These are phyloP conservation scores for Ceratobasidium sp. DNA, from an alignment of 1,284 basidiomycete species.

Conservation along the genomic window DNA sequence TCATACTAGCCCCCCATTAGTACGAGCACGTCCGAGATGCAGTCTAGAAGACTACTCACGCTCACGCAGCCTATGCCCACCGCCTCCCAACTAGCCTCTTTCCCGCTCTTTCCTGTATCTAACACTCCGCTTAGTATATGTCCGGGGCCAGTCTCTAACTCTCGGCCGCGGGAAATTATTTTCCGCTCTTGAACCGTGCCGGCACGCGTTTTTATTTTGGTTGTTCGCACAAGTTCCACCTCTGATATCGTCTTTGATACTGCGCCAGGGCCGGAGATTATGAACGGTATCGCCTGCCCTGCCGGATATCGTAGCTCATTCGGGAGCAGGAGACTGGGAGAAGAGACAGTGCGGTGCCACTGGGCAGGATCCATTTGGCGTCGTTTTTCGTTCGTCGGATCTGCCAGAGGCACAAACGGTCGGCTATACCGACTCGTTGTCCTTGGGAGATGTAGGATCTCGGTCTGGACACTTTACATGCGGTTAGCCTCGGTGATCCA, in stretches of 20 bases:
- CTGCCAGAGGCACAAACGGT: slow-evolving; percentile 29
- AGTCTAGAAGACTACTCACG: not conserved
- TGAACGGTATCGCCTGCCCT: slow-evolving; percentile 25
- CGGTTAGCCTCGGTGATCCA: not conserved
- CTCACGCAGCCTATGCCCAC: not conserved
- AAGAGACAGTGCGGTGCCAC: slow-evolving; percentile 10
- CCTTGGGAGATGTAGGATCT: slow-evolving; percentile 35
- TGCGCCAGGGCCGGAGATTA: not conserved
- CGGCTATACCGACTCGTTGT: slow-evolving; percentile 15
- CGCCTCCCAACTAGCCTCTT: slow-evolving; percentile 19
- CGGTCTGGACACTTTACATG: slow-evolving; percentile 18
- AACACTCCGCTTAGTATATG: slow-evolving; percentile 2
- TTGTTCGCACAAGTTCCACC: slow-evolving; percentile 21
- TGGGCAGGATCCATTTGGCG: slow-evolving; percentile 9
- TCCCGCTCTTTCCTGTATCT: slow-evolving; percentile 1
- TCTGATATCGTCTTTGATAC: not conserved
- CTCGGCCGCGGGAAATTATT: not conserved
- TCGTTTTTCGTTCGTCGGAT: slow-evolving; percentile 40
- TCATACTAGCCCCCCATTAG: slow-evolving; percentile 14
- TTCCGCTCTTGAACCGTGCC: not conserved
- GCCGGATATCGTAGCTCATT: slow-evolving; percentile 8
- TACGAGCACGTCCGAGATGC: not conserved
- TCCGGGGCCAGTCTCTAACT: not conserved
- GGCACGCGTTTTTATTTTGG: slow-evolving; percentile 15
- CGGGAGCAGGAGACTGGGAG: slow-evolving; percentile 20